These are phyloP conservation scores for Colletotrichum agaves DNA, from an alignment of 2,329 filamentous ascomycete species.

Conservation along the genomic window DNA sequence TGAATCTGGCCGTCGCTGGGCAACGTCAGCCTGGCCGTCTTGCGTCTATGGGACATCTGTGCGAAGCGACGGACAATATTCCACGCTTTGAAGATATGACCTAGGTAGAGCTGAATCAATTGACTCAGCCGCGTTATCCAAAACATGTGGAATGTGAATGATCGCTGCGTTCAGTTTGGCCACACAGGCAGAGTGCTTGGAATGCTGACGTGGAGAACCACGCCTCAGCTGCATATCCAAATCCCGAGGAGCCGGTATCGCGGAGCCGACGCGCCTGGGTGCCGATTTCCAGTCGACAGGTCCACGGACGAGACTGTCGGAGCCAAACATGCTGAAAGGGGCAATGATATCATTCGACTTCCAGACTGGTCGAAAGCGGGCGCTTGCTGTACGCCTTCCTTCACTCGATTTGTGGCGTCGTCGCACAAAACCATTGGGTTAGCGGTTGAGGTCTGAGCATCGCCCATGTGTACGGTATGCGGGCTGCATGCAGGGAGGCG, in stretches of 20 bases:
- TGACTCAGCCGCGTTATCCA: neutral
- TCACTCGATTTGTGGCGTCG: conserved; percentile 26
- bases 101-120: neutral
- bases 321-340: conserved; percentile 6
- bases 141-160: neutral
- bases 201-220: neutral
- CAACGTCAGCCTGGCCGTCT: conserved; percentile 3
- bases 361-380: conserved; percentile 14
- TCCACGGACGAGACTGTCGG: neutral
- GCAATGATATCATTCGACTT: neutral
- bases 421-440: conserved; percentile 3
- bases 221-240: neutral
- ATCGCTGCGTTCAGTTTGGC: neutral
- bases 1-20: conserved; percentile 13
- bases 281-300: neutral
- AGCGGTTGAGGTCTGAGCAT: neutral
- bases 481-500: conserved; percentile 22
- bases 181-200: neutral
- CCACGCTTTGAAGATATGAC: neutral
- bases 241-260: neutral
- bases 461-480: conserved; percentile 11
- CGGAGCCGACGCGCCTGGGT: neutral
- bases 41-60: conserved; percentile 14
- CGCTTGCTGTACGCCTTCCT: neutral
- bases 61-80: neutral